These are phyloP conservation scores for Talaromyces adpressus DNA, from an alignment of 495 filamentous ascomycete species.

Conservation along the genomic window DNA sequence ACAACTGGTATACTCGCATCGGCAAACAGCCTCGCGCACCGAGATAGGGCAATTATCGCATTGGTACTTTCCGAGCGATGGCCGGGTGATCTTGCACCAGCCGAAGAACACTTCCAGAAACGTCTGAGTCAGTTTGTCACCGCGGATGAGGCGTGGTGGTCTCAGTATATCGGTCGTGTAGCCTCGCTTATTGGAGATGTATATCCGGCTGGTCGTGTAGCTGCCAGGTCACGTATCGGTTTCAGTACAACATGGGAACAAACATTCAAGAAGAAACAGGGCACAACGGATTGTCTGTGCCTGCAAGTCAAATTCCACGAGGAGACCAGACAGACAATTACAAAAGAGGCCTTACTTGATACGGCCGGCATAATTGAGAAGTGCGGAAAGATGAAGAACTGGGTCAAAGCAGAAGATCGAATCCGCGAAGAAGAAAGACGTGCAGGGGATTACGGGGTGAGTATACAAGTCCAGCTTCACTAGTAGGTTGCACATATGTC, in stretches of 20 bases:
- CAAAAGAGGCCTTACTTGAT: slow-evolving; percentile 26
- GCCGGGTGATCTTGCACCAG: slow-evolving; percentile 55
- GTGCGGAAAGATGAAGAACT: slow-evolving; percentile 55
- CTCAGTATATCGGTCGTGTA: slow-evolving; percentile 51
- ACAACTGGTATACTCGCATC: slow-evolving; percentile 58
- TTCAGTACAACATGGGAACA: slow-evolving; percentile 26
- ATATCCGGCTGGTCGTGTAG: slow-evolving; percentile 45
- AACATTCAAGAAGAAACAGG: slow-evolving; percentile 20
- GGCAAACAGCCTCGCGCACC: slow-evolving; percentile 66
- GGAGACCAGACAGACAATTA: slow-evolving; percentile 12
- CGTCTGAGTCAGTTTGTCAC: slow-evolving; percentile 41
- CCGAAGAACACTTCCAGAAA: slow-evolving; percentile 39
- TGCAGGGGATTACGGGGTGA: slow-evolving; percentile 16
- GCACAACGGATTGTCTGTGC: slow-evolving; percentile 19
- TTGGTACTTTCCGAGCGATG: slow-evolving; percentile 72
- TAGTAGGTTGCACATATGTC: background rate
- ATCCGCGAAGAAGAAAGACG: background rate
- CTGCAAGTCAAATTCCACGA: slow-evolving; percentile 20
- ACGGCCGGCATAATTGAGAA: slow-evolving; percentile 41
- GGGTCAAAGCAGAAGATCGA: slow-evolving; percentile 20
- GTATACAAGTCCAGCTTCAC: slow-evolving; percentile 13
- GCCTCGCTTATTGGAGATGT: slow-evolving; percentile 42
- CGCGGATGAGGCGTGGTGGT: slow-evolving; percentile 51
- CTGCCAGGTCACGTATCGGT: slow-evolving; percentile 17
- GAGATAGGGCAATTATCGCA: slow-evolving; percentile 61